phyloP scores from a whole-genome alignment of 1,139 yeast species.

The Blastobotrys petasosporus region DNA sequence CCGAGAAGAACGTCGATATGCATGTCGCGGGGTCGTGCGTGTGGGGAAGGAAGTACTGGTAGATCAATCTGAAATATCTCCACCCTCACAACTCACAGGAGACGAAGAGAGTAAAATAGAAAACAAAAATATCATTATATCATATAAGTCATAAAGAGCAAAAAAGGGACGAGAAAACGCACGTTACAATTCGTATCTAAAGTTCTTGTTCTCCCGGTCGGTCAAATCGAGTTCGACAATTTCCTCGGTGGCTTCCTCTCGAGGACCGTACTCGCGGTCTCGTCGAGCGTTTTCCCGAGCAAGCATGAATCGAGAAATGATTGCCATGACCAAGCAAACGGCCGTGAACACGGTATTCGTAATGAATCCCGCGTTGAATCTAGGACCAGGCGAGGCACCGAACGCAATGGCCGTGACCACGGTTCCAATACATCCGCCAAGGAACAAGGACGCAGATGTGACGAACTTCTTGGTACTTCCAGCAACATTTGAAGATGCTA shows the following conservation, averaged over 20 bases:
- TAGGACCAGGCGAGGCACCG: constrained; percentile 48
- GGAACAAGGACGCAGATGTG: constrained; percentile 51
- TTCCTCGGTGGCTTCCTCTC: constrained; percentile 15
- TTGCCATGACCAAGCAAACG: constrained; percentile 36
- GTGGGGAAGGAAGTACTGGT: no score
- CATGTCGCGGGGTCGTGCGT: no score
- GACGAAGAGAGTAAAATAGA: no score
- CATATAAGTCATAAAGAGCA: no score
- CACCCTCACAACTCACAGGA: no score
- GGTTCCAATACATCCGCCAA: constrained; percentile 62
- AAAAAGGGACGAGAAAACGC: background rate
- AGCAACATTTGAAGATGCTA: constrained; percentile 48
- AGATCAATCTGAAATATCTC: no score
- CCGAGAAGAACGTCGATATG: no score
- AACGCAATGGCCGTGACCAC: constrained; percentile 65
- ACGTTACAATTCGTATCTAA: constrained; percentile 40
- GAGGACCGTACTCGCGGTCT: constrained; percentile 30
- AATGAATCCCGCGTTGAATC: constrained; percentile 44
- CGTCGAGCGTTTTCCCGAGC: constrained; percentile 38
- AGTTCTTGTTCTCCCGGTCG: constrained; percentile 52
- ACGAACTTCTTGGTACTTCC: constrained; percentile 65
- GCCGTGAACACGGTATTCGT: constrained; percentile 43
- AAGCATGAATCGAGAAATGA: constrained; percentile 33
- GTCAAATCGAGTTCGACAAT: constrained; percentile 42
- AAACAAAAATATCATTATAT: no score